Conservation (phyloP, 345 rosid species). For the Anastatica hierochuntica region DNA sequence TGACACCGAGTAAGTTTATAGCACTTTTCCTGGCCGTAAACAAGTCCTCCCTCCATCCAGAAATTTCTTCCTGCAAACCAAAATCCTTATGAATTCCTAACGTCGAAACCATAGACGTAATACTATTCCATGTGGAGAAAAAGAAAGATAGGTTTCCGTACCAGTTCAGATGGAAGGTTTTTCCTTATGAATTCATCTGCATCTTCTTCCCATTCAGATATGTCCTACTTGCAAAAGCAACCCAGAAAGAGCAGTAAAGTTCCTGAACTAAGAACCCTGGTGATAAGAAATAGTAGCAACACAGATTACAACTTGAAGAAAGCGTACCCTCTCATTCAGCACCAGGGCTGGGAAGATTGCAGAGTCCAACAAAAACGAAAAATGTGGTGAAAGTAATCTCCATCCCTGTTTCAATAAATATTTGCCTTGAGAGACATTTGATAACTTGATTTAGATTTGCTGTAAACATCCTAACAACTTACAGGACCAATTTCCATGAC, state of each 20-base stretch:
- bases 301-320: slow-evolving; percentile 10
- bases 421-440: slow-evolving; percentile 3
- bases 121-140: not conserved
- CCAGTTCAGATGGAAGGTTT: slow-evolving; percentile 81
- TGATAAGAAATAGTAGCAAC: slow-evolving; percentile 2
- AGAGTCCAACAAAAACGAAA: slow-evolving; percentile 58
- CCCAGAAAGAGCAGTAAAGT: slow-evolving; percentile 5
- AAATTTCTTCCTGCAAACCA: slow-evolving; percentile 55
- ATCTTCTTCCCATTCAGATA: slow-evolving; percentile 84
- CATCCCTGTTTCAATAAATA: slow-evolving; percentile 53
- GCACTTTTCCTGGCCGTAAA: slow-evolving; percentile 88
- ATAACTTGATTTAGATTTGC: slow-evolving; percentile 1
- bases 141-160: slow-evolving; percentile 23
- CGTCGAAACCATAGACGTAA: not conserved
- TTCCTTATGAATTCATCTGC: slow-evolving; percentile 76
- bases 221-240: slow-evolving; percentile 42
- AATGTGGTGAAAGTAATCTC: slow-evolving; percentile 85
- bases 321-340: slow-evolving; percentile 61
- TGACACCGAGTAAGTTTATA: slow-evolving; percentile 67
- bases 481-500: slow-evolving; percentile 84
- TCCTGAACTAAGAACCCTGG: slow-evolving; percentile 6
- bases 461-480: slow-evolving; percentile 28
- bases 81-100: not conserved
- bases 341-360: slow-evolving; percentile 70
- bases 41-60: slow-evolving; percentile 89